Percentiles rank a stretch among this genome's conserved stretches.
phyloP scores from a whole-genome alignment of 208 protist species.

The Borovskyia barvae region DNA sequence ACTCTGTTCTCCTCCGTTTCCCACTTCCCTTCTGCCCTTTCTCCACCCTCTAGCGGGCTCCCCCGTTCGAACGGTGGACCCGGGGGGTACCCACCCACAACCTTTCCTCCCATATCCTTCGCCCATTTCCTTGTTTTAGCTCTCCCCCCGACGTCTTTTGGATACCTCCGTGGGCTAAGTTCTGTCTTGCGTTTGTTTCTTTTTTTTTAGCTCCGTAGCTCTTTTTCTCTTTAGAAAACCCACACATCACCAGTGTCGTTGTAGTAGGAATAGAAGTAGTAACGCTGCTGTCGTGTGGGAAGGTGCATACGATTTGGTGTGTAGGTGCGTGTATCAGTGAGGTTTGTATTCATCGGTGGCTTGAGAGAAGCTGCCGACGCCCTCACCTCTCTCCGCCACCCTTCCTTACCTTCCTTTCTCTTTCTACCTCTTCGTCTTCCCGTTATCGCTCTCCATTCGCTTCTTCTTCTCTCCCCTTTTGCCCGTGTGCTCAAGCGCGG shows the following conservation, averaged over 20 bases:
- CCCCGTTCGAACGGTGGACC: neutral
- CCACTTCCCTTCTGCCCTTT: neutral
- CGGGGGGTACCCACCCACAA: neutral
- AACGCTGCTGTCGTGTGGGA: no score
- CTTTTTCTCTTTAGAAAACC: no score
- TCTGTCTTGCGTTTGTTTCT: slow-evolving; percentile 1
- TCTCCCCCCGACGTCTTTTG: neutral
- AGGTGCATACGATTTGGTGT: no score
- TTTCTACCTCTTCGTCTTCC: slow-evolving; percentile 1
- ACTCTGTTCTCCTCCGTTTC: neutral
- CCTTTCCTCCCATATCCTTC: neutral
- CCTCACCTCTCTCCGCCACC: neutral
- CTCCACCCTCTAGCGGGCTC: neutral
- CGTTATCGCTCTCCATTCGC: neutral
- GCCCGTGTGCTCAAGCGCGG: no score
- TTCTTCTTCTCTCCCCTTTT: slow-evolving; percentile 15
- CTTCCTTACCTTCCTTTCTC: slow-evolving; percentile 2
- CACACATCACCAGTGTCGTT: no score
- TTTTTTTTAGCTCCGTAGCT: neutral
- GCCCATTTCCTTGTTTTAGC: neutral
- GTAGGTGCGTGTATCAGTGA: no score
- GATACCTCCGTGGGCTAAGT: neutral
- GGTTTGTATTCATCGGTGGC: no score
- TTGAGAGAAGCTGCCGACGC: no score
- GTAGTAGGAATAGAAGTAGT: no score